Base-by-base conservation (phyloP, 306 rosid species). In the Castanea mollissima region DNA sequence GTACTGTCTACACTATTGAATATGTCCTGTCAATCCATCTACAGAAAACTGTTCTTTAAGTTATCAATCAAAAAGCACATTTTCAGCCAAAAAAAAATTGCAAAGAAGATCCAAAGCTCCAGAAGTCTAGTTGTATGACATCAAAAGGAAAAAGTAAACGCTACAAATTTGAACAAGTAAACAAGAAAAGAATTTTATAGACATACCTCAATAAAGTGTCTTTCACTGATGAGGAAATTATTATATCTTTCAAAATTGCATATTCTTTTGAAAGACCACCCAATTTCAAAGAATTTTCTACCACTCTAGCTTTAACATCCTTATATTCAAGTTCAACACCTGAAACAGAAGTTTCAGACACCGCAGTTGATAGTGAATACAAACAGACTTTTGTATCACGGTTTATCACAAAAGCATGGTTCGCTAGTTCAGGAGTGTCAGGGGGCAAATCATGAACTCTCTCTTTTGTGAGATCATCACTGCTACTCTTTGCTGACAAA, bases 261-360 rank as follows among this genome's bases (percentile, higher is more conserved):
- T 87, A 91, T 81, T 94, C 99, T 85, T 88, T 86, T 15, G 92
- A 92, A 76, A 94, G 91, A 78, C 95, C 97, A 55, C 97, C 97
- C 83, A 94, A 83, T 84, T 86, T 88, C 70, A 84, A 75, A 76
- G 70, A 60, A 64, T 71, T 75, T 60, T 69, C 70, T 7, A 19
- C 69, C 23, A 71, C 71, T 70, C 80, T 74, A 80, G 85, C 83
- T 73, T 69, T 83, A 59, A 72, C 71, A 76, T 76, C 89, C 76
- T 44, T 79, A 71, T 32, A 56, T 76, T 81, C 76, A 65, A 67
- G 80, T 64, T 85, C 82, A 73, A 83, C 62, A 31, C 70, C 74
- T 14, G 91, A 79, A 25, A 82, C 80, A 34, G 83, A 73, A 76
- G 81, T 83, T 78, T 81, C 82, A 63, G 80, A 81, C 67, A 75